phyloP scores from a whole-genome alignment of 805 yeast species.

The Cephaloascus fragrans region DNA sequence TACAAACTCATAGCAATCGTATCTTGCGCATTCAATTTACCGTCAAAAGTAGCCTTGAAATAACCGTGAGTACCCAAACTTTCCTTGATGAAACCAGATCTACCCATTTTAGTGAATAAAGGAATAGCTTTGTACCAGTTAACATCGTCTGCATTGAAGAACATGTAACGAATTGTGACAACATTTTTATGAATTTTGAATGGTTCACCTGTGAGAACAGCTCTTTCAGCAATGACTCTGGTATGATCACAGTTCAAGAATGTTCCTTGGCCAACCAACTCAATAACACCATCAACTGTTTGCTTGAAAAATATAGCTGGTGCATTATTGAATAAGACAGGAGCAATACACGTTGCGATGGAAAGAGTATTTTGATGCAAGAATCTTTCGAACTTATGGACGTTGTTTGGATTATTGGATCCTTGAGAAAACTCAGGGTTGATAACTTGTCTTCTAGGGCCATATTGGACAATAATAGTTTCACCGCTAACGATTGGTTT shows the following conservation, averaged over 20 bases:
- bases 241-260: conserved; percentile 79
- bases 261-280: conserved; percentile 83
- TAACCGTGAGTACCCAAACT: conserved; percentile 97
- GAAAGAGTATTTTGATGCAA: conserved; percentile 57
- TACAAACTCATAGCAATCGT: conserved; percentile 88
- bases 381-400: conserved; percentile 78
- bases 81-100: conserved; percentile 91
- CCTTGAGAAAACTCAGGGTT: conserved; percentile 78
- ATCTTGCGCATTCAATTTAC: conserved; percentile 84
- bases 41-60: conserved; percentile 92
- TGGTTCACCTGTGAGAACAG: conserved; percentile 87
- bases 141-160: conserved; percentile 85
- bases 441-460: conserved; percentile 79
- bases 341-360: conserved; percentile 80
- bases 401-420: conserved; percentile 70
- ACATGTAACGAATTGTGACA: conserved; percentile 94
- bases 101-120: conserved; percentile 83
- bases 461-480: conserved; percentile 78
- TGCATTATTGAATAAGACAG: conserved; percentile 72
- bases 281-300: conserved; percentile 35
- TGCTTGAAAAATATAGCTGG: conserved; percentile 80
- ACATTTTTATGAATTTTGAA: conserved; percentile 89
- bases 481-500: conserved; percentile 82
- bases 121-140: conserved; percentile 87
- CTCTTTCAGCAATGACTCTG: conserved; percentile 80